Percentiles rank a stretch among this genome's conserved stretches.
Conservation (phyloP, 306 rosid species). For the Malus sieversii region DNA sequence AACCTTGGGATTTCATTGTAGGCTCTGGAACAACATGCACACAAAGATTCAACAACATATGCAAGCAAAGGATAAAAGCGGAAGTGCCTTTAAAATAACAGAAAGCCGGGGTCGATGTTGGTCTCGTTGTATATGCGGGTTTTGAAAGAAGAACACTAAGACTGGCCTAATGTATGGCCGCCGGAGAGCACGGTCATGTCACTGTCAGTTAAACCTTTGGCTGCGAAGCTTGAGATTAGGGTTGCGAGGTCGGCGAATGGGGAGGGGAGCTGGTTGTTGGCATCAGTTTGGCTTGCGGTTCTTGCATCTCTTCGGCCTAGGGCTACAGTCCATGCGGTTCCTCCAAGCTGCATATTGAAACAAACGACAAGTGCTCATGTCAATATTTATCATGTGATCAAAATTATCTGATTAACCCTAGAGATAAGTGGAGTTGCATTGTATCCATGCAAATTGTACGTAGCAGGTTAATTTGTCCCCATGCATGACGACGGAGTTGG, state of each 20-base stretch:
- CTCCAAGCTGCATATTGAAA: conserved; percentile 46
- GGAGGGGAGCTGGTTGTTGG: conserved; percentile 52
- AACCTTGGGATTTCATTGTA: no score
- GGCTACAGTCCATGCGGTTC: conserved; percentile 56
- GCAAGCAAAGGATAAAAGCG: no score
- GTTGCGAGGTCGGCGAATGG: conserved; percentile 42
- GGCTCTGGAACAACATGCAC: no score
- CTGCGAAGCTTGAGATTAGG: conserved; percentile 31
- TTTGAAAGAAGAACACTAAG: conserved; percentile 46
- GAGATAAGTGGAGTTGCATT: neutral
- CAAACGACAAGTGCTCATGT: neutral
- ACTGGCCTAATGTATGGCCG: conserved; percentile 55
- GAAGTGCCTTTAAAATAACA: no score
- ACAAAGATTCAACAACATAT: no score
- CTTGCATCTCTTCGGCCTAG: conserved; percentile 70
- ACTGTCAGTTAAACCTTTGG: conserved; percentile 31
- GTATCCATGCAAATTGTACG: neutral
- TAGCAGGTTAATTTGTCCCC: neutral
- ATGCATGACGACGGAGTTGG: neutral
- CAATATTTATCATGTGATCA: neutral
- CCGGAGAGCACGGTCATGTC: conserved; percentile 75
- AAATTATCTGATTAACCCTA: no score
- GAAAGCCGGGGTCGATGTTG: conserved; percentile 25
- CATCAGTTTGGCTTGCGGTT: conserved; percentile 56
- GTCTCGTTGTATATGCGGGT: conserved; percentile 57